Evolutionary conservation across 2,329 filamentous ascomycete species (phyloP).

Genomic region (Lasiodiplodia hormozganensis): DNA sequence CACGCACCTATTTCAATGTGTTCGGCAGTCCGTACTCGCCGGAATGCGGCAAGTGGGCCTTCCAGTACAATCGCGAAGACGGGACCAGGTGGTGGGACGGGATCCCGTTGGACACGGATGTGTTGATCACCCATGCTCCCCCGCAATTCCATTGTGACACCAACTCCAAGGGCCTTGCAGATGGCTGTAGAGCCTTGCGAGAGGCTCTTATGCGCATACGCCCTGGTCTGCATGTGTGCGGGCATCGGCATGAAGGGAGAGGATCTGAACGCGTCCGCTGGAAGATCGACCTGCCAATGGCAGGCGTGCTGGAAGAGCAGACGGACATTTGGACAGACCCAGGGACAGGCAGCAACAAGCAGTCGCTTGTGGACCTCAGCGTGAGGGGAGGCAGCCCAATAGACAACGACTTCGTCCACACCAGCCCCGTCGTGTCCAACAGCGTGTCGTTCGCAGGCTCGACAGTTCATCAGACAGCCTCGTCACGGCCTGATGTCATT

Average conservation of each 20-base stretch:
- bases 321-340: slow-evolving; percentile 66
- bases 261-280: slow-evolving; percentile 70
- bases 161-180: slow-evolving; percentile 36
- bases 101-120: slow-evolving; percentile 68
- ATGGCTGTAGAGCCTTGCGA: slow-evolving; percentile 67
- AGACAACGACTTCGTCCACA: slow-evolving; percentile 36
- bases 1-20: slow-evolving; percentile 67
- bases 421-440: slow-evolving; percentile 13
- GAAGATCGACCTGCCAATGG: slow-evolving; percentile 50
- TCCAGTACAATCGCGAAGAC: slow-evolving; percentile 62
- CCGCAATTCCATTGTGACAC: slow-evolving; percentile 65
- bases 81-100: slow-evolving; percentile 62
- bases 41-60: slow-evolving; percentile 67
- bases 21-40: slow-evolving; percentile 76
- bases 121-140: slow-evolving; percentile 76
- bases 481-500: slow-evolving; percentile 25
- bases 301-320: slow-evolving; percentile 53
- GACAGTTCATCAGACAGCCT: slow-evolving; percentile 21
- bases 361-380: slow-evolving; percentile 69
- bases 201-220: slow-evolving; percentile 65
- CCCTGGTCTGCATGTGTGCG: slow-evolving; percentile 71
- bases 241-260: slow-evolving; percentile 74
- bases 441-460: slow-evolving; percentile 18
- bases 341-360: slow-evolving; percentile 63
- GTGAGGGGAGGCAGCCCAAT: slow-evolving; percentile 46